Evolutionary conservation across 257 asterid genomes (phyloP).

Genomic region (Anisodus acutangulus): DNA sequence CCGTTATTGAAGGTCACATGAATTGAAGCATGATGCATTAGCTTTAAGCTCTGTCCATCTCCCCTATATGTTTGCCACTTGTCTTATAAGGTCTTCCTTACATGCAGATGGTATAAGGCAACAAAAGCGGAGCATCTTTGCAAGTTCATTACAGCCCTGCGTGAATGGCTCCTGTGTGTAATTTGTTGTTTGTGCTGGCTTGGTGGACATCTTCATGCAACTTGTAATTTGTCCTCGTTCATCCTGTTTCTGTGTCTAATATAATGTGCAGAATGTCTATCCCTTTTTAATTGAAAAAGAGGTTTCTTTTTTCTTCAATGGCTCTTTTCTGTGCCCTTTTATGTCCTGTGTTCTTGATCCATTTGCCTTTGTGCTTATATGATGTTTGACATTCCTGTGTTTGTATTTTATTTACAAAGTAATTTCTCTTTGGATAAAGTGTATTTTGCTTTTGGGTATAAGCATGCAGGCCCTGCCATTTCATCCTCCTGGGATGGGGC

Average conservation of each 20-base stretch:
- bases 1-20: neutral
- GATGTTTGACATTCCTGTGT: neutral
- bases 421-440: neutral
- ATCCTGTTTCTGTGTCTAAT: slow-evolving; percentile 10
- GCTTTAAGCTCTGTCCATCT: slow-evolving; percentile 34
- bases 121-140: slow-evolving; percentile 31
- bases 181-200: slow-evolving; percentile 49
- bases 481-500: too few species aligned
- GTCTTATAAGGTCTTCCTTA: slow-evolving; percentile 33
- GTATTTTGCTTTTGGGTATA: neutral
- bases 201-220: slow-evolving; percentile 46
- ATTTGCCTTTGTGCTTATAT: neutral
- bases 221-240: slow-evolving; percentile 35
- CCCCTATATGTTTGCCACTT: slow-evolving; percentile 35
- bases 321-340: neutral
- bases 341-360: neutral
- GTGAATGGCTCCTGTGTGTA: slow-evolving; percentile 49
- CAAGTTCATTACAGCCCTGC: slow-evolving; percentile 41
- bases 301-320: neutral
- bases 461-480: too few species aligned
- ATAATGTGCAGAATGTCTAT: neutral
- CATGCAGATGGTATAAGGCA: slow-evolving; percentile 34
- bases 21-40: slow-evolving; percentile 1
- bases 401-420: neutral
- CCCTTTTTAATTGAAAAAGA: neutral